Conservation (phyloP, 768 basidiomycete genomes). For the Boletus rufocinnamomeus region DNA sequence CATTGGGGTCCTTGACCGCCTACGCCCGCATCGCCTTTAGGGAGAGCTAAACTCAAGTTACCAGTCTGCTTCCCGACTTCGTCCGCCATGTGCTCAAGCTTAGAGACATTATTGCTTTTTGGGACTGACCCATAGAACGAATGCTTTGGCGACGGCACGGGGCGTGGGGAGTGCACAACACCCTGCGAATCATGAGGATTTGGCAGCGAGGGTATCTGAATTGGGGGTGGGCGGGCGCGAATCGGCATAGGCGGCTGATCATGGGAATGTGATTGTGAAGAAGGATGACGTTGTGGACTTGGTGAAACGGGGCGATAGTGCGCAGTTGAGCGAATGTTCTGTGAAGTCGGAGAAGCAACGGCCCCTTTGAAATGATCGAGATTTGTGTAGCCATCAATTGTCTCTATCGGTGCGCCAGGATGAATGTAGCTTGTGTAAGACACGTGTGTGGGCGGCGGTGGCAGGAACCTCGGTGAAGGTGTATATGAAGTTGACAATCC, state of each 20-base stretch:
- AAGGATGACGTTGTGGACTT: constrained; percentile 53
- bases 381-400: constrained; percentile 31
- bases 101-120: constrained; percentile 53
- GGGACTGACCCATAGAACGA: constrained; percentile 38
- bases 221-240: constrained; percentile 24
- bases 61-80: constrained; percentile 41
- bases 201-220: constrained; percentile 25
- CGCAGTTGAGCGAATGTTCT: constrained; percentile 57
- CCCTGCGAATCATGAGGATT: constrained; percentile 39
- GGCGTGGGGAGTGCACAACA: constrained; percentile 63
- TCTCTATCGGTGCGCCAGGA: constrained; percentile 15
- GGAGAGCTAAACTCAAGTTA: constrained; percentile 32
- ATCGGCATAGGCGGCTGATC: constrained; percentile 7
- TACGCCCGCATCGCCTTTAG: constrained; percentile 26
- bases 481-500: constrained; percentile 38
- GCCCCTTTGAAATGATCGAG: constrained; percentile 63
- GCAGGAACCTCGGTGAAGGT: constrained; percentile 28
- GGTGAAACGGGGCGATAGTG: constrained; percentile 65
- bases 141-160: constrained; percentile 65
- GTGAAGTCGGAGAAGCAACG: constrained; percentile 57
- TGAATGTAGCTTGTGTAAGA: constrained; percentile 20
- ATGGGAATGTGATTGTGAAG: constrained; percentile 30
- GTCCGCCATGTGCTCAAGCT: constrained; percentile 73
- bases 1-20: constrained; percentile 22
- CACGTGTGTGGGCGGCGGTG: constrained; percentile 32